Evolutionary conservation across 73 alveolate genomes (phyloP).

Genomic region (Paramecium tetraurelia): DNA sequence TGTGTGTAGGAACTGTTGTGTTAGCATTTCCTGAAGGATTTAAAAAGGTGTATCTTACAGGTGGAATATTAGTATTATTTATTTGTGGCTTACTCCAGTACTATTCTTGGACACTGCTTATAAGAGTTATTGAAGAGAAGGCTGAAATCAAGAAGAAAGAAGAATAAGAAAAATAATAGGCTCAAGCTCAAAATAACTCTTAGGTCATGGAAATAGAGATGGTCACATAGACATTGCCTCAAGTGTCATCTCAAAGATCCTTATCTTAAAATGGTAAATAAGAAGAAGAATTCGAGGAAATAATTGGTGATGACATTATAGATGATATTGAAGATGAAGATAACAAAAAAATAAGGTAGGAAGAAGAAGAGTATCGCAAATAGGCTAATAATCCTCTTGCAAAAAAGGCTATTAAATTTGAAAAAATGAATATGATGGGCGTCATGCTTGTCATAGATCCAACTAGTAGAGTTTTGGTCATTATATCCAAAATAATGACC

Average conservation of each 20-base stretch:
- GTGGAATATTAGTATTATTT: constrained; percentile 4
- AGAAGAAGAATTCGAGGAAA: not conserved
- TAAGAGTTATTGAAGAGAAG: constrained; percentile 22
- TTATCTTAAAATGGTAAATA: not conserved
- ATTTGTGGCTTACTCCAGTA: constrained; percentile 14
- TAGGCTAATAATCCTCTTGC: not conserved
- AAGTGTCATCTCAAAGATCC: not conserved
- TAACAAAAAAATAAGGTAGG: not conserved
- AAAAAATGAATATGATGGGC: constrained; percentile 46
- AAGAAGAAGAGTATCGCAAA: not conserved
- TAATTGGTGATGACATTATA: not conserved
- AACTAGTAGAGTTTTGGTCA: not conserved
- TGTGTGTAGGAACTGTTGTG: constrained; percentile 45
- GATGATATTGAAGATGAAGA: constrained; percentile 40
- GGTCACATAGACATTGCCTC: not conserved
- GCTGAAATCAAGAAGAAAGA: not conserved
- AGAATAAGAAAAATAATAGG: not conserved
- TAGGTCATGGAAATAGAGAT: not conserved
- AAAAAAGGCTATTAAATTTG: not conserved
- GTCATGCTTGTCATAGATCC: constrained; percentile 3
- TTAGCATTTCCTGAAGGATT: constrained; percentile 52
- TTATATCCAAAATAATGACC: not conserved
- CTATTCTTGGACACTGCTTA: constrained; percentile 15
- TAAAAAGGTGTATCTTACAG: not conserved
- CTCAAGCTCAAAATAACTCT: not conserved